Conservation (phyloP, 345 rosid species). For the Erucastrum elatum region DNA sequence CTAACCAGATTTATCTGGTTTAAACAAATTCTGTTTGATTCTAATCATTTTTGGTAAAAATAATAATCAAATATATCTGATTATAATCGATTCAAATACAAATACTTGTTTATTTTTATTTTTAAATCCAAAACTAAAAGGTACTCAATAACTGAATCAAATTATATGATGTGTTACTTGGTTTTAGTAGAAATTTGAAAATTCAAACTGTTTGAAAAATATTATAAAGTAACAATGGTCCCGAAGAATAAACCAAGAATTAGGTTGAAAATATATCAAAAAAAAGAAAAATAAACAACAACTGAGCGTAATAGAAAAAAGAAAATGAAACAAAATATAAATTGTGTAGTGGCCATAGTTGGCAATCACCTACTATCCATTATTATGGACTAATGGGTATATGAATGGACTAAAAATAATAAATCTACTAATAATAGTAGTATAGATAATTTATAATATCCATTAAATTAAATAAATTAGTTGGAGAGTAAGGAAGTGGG, state of each 20-base stretch:
- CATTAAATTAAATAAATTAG: no score
- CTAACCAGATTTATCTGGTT: no score
- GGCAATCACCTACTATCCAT: constrained; percentile 6
- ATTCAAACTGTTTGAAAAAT: background rate
- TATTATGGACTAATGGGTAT: background rate
- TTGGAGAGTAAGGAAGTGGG: constrained; percentile 25
- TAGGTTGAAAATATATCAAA: background rate
- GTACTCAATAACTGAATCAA: background rate
- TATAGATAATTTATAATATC: no score
- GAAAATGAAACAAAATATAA: background rate
- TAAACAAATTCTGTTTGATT: no score
- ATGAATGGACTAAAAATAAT: background rate
- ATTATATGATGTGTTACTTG: background rate
- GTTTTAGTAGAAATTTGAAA: background rate
- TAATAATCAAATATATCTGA: no score
- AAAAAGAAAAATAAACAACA: background rate
- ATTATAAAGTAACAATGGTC: background rate
- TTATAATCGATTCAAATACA: background rate
- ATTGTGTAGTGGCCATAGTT: constrained; percentile 20
- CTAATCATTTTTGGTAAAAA: no score
- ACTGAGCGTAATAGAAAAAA: background rate
- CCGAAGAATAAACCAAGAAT: background rate
- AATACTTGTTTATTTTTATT: background rate
- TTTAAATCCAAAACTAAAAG: background rate
- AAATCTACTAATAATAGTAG: background rate